Evolutionary conservation across 768 basidiomycete genomes (phyloP).

Genomic region (Holtermannia corniformis): DNA sequence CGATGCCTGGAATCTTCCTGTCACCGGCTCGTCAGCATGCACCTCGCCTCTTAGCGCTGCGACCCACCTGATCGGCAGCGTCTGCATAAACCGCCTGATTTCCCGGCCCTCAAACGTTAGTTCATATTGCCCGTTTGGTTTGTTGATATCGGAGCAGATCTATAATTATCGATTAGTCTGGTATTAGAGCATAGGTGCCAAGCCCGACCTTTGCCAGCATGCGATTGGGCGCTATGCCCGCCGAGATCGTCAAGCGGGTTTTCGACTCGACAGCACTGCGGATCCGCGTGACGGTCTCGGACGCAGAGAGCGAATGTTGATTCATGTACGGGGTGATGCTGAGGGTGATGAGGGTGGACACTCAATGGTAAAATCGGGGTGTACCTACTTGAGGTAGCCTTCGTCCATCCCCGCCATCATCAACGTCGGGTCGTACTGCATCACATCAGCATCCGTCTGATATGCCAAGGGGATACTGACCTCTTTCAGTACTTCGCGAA

Average conservation of each 20-base stretch:
- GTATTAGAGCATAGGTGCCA: not conserved
- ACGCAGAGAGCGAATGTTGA: slow-evolving; percentile 55
- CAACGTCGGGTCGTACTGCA: slow-evolving; percentile 37
- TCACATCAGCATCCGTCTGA: not conserved
- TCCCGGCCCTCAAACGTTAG: slow-evolving; percentile 56
- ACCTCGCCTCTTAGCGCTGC: too few species aligned
- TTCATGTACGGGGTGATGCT: slow-evolving; percentile 78
- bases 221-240: slow-evolving; percentile 93
- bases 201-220: slow-evolving; percentile 78
- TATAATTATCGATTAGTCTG: slow-evolving; percentile 30
- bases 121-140: slow-evolving; percentile 84
- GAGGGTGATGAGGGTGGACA: too few species aligned
- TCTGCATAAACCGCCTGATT: slow-evolving; percentile 66
- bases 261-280: slow-evolving; percentile 60
- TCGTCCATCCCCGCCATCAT: slow-evolving; percentile 70
- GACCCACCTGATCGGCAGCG: slow-evolving; percentile 57
- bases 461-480: slow-evolving; percentile 2
- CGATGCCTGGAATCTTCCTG: slow-evolving; percentile 65
- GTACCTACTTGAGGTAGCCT: slow-evolving; percentile 76
- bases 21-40: not conserved
- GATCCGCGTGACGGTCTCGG: slow-evolving; percentile 70
- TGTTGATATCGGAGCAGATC: slow-evolving; percentile 96
- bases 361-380: too few species aligned
- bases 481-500: slow-evolving; percentile 58
- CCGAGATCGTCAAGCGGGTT: slow-evolving; percentile 82